These are phyloP conservation scores for Gelatoporia subvermispora DNA, from an alignment of 768 basidiomycete genomes.

Conservation along the genomic window DNA sequence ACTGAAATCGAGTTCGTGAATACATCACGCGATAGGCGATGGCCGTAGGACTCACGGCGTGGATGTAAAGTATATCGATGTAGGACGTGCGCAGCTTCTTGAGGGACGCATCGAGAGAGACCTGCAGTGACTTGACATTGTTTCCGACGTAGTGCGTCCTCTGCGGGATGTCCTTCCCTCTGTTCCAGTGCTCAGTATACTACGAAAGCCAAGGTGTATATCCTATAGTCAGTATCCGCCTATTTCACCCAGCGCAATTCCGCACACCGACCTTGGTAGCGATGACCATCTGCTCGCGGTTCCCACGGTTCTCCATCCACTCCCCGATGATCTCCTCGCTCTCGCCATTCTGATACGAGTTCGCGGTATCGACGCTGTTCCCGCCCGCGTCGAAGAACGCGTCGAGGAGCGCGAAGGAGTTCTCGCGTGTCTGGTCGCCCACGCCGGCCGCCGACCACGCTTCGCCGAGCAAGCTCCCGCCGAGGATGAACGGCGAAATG, in stretches of 20 bases:
- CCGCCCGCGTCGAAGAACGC: slow-evolving; percentile 40
- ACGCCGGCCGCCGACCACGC: slow-evolving; percentile 27
- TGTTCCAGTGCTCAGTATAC: slow-evolving; percentile 26
- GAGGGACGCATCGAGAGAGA: slow-evolving; percentile 31
- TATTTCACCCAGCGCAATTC: slow-evolving; percentile 11
- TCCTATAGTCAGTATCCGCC: neutral
- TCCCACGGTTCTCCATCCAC: slow-evolving; percentile 37
- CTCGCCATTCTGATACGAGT: slow-evolving; percentile 31
- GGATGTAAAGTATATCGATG: slow-evolving; percentile 53
- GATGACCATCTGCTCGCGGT: slow-evolving; percentile 40
- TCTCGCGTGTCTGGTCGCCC: slow-evolving; percentile 31
- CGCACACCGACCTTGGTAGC: slow-evolving; percentile 34
- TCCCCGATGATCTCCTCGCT: slow-evolving; percentile 39
- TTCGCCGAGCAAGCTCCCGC: slow-evolving; percentile 34
- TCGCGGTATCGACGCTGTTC: slow-evolving; percentile 45
- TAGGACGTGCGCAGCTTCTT: slow-evolving; percentile 55
- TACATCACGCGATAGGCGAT: neutral
- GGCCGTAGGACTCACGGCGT: slow-evolving; percentile 28
- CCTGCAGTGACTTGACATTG: slow-evolving; percentile 28
- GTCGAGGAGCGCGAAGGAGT: slow-evolving; percentile 39
- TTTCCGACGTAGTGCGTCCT: slow-evolving; percentile 40
- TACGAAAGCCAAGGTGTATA: slow-evolving; percentile 7
- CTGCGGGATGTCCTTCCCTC: slow-evolving; percentile 17
- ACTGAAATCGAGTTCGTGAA: slow-evolving; percentile 30
- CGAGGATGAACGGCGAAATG: slow-evolving; percentile 28